Base-by-base conservation (phyloP, 495 filamentous ascomycete species). In the Xylaria venustula region DNA sequence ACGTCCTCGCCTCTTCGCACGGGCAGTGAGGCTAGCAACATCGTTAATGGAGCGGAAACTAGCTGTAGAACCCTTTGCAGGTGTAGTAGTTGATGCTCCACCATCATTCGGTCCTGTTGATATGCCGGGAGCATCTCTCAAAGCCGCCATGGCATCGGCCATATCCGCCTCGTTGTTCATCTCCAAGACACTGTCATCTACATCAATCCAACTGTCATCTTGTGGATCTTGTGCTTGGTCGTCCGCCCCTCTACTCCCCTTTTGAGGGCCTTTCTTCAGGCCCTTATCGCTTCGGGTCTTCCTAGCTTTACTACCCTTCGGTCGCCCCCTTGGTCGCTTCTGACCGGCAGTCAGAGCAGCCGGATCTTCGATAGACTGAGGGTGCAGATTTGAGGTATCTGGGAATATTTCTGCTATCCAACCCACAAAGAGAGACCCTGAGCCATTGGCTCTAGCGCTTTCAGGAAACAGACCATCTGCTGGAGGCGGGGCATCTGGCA, bases 341-440 rank as follows among this genome's bases (percentile, higher is more conserved):
- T 62, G 60, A 53, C 71, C 76, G 11, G 67, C 17, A 51, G 47
- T 20, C 54, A 61, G 69, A 45, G 62, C 59, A 19, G 70, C 23
- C n/a, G 60, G 46, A 28, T 63, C 41, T 20, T 59, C 52, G 14
- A 62, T 36, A 19, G 36, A 37, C 42, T 58, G 63, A 42, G 63
- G 65, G 12, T 41, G 50, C 30, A 65, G 62, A 17, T 65, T 44
- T 0, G 63, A 63, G 7, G 81, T 64, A 52, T 74, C 75, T 26
- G 82, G 82, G 56, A 85, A 85, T 56, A 85, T 84, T 53, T 85
- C 82, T 9, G 81, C 74, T 36, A 85, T 71, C 82, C 82, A 85
- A 8, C 82, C 82, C 34, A 85, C 76, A 66, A 85, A 83, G 9
- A 84, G 67, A 41, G 78, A 78, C 15, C 82, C 82, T 3, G 78